phyloP scores from a whole-genome alignment of 129 eudicot genomes.

The Chrysanthemum makinoi region DNA sequence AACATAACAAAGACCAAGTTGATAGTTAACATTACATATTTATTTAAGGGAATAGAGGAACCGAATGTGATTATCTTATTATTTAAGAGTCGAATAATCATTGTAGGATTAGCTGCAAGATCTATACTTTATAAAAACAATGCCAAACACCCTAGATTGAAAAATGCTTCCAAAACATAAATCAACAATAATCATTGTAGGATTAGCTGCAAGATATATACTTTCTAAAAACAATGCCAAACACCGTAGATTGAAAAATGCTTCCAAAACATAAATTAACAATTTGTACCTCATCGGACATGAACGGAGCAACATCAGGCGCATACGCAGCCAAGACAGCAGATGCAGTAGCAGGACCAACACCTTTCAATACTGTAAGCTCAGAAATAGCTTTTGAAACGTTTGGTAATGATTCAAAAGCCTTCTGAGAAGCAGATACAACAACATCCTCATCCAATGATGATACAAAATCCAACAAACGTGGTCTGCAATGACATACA shows the following conservation, averaged over 20 bases:
- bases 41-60: too few relatives aligned
- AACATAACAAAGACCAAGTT: too few relatives aligned
- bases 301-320: conserved; percentile 76
- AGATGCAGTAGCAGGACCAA: conserved; percentile 95
- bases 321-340: conserved; percentile 87
- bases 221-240: too few relatives aligned
- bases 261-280: background rate
- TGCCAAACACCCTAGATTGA: too few relatives aligned
- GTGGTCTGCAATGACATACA: conserved; percentile 41
- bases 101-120: too few relatives aligned
- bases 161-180: too few relatives aligned
- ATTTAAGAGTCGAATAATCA: background rate
- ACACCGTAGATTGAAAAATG: too few relatives aligned
- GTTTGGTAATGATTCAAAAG: conserved; percentile 61
- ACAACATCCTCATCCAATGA: conserved; percentile 62
- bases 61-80: background rate
- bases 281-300: conserved; percentile 76
- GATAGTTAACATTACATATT: too few relatives aligned
- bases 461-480: conserved; percentile 64
- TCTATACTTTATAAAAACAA: too few relatives aligned
- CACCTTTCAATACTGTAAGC: conserved; percentile 75
- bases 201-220: too few relatives aligned
- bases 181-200: too few relatives aligned
- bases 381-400: conserved; percentile 56
- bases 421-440: conserved; percentile 59